Evolutionary conservation across 495 filamentous ascomycete genomes (phyloP).

Genomic region (Parachaetomium inaequale): DNA sequence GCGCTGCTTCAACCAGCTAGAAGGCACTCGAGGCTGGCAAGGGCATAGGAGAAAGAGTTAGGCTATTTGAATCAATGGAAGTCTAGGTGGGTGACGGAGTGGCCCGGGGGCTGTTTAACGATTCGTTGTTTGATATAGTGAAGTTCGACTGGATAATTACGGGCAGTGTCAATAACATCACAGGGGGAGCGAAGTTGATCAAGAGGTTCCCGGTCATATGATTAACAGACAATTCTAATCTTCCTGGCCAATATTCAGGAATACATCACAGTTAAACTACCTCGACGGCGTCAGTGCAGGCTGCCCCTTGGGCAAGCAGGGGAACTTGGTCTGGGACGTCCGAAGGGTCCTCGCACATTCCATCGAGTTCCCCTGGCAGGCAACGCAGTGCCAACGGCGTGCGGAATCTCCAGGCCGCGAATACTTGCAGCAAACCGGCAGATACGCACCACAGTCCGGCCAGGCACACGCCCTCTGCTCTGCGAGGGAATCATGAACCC

Average conservation of each 20-base stretch:
- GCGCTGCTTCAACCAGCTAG: no score
- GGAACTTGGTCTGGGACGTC: slow-evolving; percentile 3
- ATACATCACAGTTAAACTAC: no score
- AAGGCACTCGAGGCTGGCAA: not conserved
- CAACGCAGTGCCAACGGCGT: slow-evolving; percentile 14
- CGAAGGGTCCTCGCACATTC: not conserved
- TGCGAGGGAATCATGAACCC: not conserved
- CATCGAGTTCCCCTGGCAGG: slow-evolving; percentile 18
- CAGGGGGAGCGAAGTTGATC: no score
- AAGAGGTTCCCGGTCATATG: no score
- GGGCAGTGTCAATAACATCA: no score
- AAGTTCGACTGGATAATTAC: no score
- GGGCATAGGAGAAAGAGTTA: not conserved
- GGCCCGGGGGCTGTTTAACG: no score
- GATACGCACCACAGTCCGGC: slow-evolving; percentile 19
- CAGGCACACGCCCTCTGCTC: slow-evolving; percentile 14
- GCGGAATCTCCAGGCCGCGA: not conserved
- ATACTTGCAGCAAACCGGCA: slow-evolving; percentile 13
- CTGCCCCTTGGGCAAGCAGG: slow-evolving; percentile 4
- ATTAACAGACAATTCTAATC: no score
- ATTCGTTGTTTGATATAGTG: no score
- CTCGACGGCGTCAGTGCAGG: slow-evolving; percentile 7
- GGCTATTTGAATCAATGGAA: no score
- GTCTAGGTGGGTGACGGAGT: no score
- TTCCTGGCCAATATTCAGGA: no score